Base-by-base conservation (phyloP, 768 basidiomycete species). In the Termitomyces sp. region DNA sequence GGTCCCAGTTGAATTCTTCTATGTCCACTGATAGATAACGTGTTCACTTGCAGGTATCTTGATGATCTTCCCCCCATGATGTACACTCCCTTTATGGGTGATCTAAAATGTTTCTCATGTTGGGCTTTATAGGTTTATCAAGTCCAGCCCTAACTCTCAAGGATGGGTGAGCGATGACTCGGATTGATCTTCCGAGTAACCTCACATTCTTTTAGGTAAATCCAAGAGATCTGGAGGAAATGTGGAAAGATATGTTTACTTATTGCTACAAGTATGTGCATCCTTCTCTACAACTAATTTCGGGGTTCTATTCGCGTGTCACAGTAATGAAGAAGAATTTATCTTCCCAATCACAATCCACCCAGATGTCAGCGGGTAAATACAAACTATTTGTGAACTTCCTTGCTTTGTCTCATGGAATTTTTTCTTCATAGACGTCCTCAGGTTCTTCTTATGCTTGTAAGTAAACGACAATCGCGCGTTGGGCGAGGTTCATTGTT, bases 331-430 rank as follows among this genome's bases (percentile, higher is more conserved):
- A 70, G 81, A 83, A 65, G 79, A 83, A 69, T 86, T 88, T 60
- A 80, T 86, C n/a, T 87, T 89, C 56, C 88, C 88, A 0, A 82
- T 91, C 60, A 91, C 89, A 2, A 88, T 92, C 45, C 90, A 91
- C 66, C 89, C 90, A 1, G 89, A 91, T 65, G 87, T 89, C 29
- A 85, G 85, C 68, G 88, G 88, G 81, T 65, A 6, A 56, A 59
- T 82, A 72, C 66, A 82, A 69, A 25, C n/a, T 25, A 45, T 60
- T 50, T 34, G 25, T 4, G 3, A 32, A 56, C 57, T 32, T 42
- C 15, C 5, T 37, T 36, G 6, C 25, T 32, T 57, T 25, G 45
- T 42, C 25, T 51, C 4, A 38, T 31, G 9, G 11, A 31, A 17
- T 14, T 1, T n/a, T 4, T 10, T 40, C 20, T n/a, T 2, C 31